Conservation (phyloP, 23 red algal genomes). For the Cyanidioschyzon merolae region DNA sequence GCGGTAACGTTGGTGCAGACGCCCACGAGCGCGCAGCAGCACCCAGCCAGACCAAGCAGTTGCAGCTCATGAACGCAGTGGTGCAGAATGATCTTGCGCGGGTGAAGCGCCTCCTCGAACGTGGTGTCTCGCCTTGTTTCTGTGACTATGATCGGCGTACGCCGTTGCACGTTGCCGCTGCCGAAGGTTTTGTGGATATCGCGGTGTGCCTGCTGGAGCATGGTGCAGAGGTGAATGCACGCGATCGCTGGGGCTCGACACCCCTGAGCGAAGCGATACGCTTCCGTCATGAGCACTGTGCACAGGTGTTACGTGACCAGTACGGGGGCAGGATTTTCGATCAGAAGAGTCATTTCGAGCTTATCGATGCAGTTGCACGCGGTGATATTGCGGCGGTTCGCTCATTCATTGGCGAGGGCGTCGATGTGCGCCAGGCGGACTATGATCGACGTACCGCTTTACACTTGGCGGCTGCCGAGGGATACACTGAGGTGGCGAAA, state of each 20-base stretch:
- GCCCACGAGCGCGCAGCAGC: not conserved
- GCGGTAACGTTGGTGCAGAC: constrained; percentile 20
- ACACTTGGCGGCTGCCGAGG: constrained; percentile 83
- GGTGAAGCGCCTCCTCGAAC: constrained; percentile 37
- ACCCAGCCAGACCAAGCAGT: not conserved
- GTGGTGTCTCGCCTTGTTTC: constrained; percentile 39
- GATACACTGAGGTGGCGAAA: constrained; percentile 44
- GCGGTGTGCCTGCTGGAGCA: constrained; percentile 43
- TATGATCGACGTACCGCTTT: constrained; percentile 88
- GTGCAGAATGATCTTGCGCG: not conserved
- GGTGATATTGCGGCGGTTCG: constrained; percentile 28
- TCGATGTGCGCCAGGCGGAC: constrained; percentile 50
- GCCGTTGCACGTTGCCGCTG: constrained; percentile 63
- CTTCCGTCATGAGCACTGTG: constrained; percentile 9
- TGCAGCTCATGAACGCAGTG: constrained; percentile 12
- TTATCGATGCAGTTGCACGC: constrained; percentile 61
- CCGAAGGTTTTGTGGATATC: constrained; percentile 59
- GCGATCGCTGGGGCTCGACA: constrained; percentile 70
- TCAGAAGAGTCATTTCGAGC: constrained; percentile 9
- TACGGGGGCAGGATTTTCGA: constrained; percentile 4
- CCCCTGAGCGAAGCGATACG: constrained; percentile 53
- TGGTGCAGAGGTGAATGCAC: constrained; percentile 40
- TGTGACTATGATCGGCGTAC: constrained; percentile 73
- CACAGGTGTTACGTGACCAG: not conserved
- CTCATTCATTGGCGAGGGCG: constrained; percentile 44